Conservation (phyloP, 257 asterid genomes). For the Apocynum venetum region DNA sequence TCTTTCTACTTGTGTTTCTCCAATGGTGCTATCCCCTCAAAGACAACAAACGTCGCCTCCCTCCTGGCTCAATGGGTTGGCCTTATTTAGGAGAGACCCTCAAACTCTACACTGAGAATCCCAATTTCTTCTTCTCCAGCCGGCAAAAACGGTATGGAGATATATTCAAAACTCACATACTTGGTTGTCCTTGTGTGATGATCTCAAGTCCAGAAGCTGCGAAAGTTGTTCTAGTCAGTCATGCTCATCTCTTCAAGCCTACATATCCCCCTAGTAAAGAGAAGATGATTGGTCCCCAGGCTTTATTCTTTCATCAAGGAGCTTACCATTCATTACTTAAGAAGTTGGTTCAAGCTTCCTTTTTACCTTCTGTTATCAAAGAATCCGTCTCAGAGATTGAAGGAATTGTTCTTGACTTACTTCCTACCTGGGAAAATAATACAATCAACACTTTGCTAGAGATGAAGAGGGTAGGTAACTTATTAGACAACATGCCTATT, state of each 20-base stretch:
- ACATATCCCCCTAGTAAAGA: slow-evolving; percentile 65
- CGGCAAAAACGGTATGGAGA: slow-evolving; percentile 56
- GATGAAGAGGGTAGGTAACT: slow-evolving; percentile 47
- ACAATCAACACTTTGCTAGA: slow-evolving; percentile 39
- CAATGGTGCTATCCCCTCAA: slow-evolving; percentile 10
- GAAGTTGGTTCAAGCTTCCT: slow-evolving; percentile 47
- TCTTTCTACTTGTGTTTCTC: not conserved
- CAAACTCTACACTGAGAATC: slow-evolving; percentile 56
- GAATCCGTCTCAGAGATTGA: slow-evolving; percentile 37
- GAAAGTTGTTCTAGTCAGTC: slow-evolving; percentile 43
- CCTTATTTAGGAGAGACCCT: slow-evolving; percentile 72
- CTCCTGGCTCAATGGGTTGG: slow-evolving; percentile 86
- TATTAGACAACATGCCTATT: not conserved
- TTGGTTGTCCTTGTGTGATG: slow-evolving; percentile 82
- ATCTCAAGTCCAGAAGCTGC: slow-evolving; percentile 68
- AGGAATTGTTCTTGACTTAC: slow-evolving; percentile 32
- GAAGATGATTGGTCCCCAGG: slow-evolving; percentile 60
- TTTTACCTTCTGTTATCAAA: slow-evolving; percentile 39
- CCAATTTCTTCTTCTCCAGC: slow-evolving; percentile 53
- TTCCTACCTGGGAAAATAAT: slow-evolving; percentile 41
- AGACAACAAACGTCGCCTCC: slow-evolving; percentile 24
- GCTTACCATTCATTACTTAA: slow-evolving; percentile 51
- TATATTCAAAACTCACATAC: slow-evolving; percentile 61
- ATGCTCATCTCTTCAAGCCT: slow-evolving; percentile 66
- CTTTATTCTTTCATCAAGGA: slow-evolving; percentile 67